Evolutionary conservation across 2,329 filamentous ascomycete genomes (phyloP), one percentile per base, ranked within the genome.

Genomic region (Alternaria triticimaculans): DNA sequence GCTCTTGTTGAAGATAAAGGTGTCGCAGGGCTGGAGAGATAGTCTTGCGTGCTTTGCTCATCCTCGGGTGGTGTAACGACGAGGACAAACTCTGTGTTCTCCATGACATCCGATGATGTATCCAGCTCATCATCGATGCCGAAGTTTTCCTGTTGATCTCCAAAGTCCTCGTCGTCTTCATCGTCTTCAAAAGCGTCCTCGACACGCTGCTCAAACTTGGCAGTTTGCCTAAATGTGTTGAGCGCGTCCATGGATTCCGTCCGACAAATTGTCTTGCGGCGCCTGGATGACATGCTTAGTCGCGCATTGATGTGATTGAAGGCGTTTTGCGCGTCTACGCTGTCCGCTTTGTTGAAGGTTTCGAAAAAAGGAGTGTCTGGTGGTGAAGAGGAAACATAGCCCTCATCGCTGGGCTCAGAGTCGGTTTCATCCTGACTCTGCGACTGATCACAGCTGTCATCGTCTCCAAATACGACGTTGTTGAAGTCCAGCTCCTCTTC

Each of bases 341-440:
- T 41, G 33, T 48, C 28, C 12, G 15, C 53, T 14, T 10, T 44
- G n/a, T 9, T 44, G 8, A 44, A 51, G 3, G 0, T n/a, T 11
- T 51, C 41, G 3, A 45, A 12, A 5, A 25, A 23, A 11, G 54
- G 57, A 37, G 61, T 61, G 6, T 44, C 18, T 1, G 54, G 57
- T 6, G 64, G 64, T 4, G 64, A 64, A 12, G 64, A 48, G 9
- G 64, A 66, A 8, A 41, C n/a, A 26, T 66, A 66, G 15, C 64
- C 64, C 37, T 66, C 64, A n/a, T 66, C 64, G 15, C n/a, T 26
- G 11, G 15, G 4, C 15, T 49, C 15, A 8, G 51, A 46, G 20
- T 49, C 33, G 4, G 23, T 43, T 12, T 49, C 26, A 15, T 10
- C 21, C 14, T 11, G 21, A n/a, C 14, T 41, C 20, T 41, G 20